Conservation (phyloP, 805 yeast species). For the Diddensiella santjacobensis region DNA sequence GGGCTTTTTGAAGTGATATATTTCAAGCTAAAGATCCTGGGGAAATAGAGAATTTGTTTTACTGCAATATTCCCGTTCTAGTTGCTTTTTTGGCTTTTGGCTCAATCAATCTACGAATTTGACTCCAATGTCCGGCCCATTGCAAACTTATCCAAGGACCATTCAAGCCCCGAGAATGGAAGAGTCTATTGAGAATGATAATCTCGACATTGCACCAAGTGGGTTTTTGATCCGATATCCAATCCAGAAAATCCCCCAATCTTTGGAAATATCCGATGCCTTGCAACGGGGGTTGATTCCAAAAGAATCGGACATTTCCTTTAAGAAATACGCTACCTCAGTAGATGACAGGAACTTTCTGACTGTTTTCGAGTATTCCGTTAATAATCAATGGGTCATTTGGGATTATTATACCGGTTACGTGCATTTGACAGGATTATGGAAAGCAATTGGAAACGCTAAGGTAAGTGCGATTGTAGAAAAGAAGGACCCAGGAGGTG, state of each 20-base stretch:
- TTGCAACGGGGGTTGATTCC: conserved; percentile 23
- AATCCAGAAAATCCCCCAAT: conserved; percentile 24
- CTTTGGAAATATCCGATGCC: conserved; percentile 13
- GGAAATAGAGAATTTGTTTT: no score
- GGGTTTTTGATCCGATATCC: conserved; percentile 29
- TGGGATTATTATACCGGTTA: conserved; percentile 86
- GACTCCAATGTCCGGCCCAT: no score
- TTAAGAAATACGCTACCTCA: conserved; percentile 55
- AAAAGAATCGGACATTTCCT: conserved; percentile 17
- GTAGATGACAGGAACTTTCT: conserved; percentile 67
- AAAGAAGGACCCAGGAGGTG: no score
- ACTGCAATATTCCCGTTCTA: no score
- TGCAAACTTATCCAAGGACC: no score
- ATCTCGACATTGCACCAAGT: no score
- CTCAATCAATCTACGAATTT: no score
- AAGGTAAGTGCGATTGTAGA: conserved; percentile 38
- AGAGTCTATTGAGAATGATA: no score
- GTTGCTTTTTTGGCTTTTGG: no score
- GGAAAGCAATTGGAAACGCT: conserved; percentile 69
- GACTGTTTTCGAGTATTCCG: conserved; percentile 66
- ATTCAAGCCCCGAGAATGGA: no score
- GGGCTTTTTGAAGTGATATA: no score
- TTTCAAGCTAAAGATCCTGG: no score
- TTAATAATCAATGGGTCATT: conserved; percentile 69
- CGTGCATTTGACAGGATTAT: conserved; percentile 82